Evolutionary conservation across 176 grass and related monocot species (phyloP).

Genomic region (Ananas comosus): DNA sequence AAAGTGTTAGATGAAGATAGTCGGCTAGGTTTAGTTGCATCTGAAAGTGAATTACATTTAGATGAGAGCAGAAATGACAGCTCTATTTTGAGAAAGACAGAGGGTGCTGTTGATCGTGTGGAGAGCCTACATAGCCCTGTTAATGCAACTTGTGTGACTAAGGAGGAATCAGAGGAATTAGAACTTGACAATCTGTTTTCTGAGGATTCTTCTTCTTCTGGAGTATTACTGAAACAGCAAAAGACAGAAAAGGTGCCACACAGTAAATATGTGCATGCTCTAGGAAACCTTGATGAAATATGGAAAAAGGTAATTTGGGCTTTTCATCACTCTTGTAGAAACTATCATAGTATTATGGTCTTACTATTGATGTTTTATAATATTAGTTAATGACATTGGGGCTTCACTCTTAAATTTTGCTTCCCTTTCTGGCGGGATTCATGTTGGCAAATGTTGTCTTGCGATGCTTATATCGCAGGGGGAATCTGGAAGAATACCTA

Average conservation of each 20-base stretch:
- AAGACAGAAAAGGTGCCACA: slow-evolving; percentile 52
- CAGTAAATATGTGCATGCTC: slow-evolving; percentile 54
- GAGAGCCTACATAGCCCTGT: slow-evolving; percentile 19
- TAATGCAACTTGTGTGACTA: slow-evolving; percentile 26
- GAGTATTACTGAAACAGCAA: slow-evolving; percentile 42
- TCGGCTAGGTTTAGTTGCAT: slow-evolving; percentile 15
- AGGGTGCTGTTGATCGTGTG: background rate
- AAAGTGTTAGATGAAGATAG: slow-evolving; percentile 16
- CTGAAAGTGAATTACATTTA: slow-evolving; percentile 28
- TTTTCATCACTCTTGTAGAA: slow-evolving; percentile 8
- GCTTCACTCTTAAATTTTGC: background rate
- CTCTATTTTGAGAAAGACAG: slow-evolving; percentile 19
- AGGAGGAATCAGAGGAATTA: slow-evolving; percentile 57
- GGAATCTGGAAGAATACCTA: slow-evolving; percentile 62
- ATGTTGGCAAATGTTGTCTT: slow-evolving; percentile 1
- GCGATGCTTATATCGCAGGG: slow-evolving; percentile 42
- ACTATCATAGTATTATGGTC: background rate
- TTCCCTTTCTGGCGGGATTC: background rate
- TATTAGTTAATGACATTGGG: too few species aligned
- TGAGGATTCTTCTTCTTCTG: slow-evolving; percentile 51
- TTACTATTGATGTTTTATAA: background rate
- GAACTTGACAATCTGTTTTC: slow-evolving; percentile 82
- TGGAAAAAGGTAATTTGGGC: slow-evolving; percentile 72
- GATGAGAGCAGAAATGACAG: slow-evolving; percentile 33
- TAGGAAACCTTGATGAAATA: slow-evolving; percentile 87